phyloP scores from a whole-genome alignment of 192 early-diverging fungal genomes.

The Backusella tuberculispora region DNA sequence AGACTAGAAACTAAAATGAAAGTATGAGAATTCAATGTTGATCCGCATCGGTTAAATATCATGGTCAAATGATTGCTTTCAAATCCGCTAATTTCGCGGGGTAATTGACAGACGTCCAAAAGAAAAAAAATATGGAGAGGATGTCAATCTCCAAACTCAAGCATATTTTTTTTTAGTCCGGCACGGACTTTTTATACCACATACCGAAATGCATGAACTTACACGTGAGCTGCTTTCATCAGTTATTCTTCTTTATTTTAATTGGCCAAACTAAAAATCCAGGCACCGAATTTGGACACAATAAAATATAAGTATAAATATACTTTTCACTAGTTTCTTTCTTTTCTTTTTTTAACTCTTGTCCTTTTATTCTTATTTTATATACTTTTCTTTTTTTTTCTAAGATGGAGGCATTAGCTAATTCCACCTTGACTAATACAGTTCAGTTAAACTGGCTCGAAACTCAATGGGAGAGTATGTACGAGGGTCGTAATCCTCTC shows the following conservation, averaged over 20 bases:
- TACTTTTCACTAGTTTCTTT: background rate
- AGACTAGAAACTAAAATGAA: too few species aligned
- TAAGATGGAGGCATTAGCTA: background rate
- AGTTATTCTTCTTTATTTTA: background rate
- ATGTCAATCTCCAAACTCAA: background rate
- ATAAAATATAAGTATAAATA: background rate
- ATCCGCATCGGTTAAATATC: background rate
- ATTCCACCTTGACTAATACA: conserved; percentile 10
- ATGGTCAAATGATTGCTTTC: background rate
- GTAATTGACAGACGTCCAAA: background rate
- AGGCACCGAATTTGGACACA: background rate
- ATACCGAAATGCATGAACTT: background rate
- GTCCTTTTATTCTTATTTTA: background rate
- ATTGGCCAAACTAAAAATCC: background rate
- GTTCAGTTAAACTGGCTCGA: conserved; percentile 49
- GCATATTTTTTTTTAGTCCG: background rate
- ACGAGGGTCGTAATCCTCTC: conserved; percentile 73
- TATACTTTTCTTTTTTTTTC: background rate
- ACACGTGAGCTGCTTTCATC: background rate
- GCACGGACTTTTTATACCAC: background rate
- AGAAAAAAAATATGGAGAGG: background rate
- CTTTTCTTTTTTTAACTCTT: background rate
- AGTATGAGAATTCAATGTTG: background rate
- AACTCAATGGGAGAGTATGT: conserved; percentile 63
- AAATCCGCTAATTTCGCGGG: background rate